These are phyloP conservation scores for Drosera capensis DNA, from an alignment of 148 eudicot genomes.

Conservation along the genomic window DNA sequence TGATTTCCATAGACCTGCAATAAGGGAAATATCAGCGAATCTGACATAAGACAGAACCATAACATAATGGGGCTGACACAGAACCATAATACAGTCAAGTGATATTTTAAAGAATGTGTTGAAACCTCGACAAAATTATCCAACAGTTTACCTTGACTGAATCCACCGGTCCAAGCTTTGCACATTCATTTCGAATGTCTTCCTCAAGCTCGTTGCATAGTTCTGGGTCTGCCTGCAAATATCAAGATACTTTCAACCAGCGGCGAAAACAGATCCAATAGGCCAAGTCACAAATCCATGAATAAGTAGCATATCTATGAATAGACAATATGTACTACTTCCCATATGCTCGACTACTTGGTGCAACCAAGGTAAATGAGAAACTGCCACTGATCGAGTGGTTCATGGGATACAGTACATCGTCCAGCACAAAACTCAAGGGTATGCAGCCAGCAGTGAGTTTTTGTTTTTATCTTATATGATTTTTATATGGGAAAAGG, in stretches of 20 bases:
- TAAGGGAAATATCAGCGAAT: neutral
- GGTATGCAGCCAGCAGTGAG: too few relatives aligned
- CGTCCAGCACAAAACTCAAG: too few relatives aligned
- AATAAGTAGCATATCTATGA: too few relatives aligned
- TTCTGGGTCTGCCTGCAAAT: constrained; percentile 53
- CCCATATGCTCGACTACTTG: too few relatives aligned
- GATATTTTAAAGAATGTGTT: neutral
- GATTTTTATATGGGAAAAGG: neutral
- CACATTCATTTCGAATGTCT: constrained; percentile 75
- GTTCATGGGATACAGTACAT: too few relatives aligned
- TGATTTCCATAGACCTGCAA: constrained; percentile 82
- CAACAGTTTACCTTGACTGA: constrained; percentile 51
- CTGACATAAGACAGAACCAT: too few relatives aligned
- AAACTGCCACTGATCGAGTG: too few relatives aligned
- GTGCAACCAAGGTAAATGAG: too few relatives aligned
- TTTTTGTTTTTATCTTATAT: too few relatives aligned
- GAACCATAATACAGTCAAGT: neutral
- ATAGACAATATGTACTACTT: too few relatives aligned
- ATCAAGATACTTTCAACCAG: constrained; percentile 12
- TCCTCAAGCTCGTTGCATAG: constrained; percentile 56
- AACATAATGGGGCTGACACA: too few relatives aligned
- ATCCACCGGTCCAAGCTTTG: constrained; percentile 76
- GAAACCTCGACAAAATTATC: neutral
- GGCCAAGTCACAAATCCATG: neutral
- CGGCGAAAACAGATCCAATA: neutral